Percentiles rank a stretch among this genome's conserved stretches.
Conservation (phyloP, 2,329 filamentous ascomycete genomes). For the Emmonsiellopsis sp. region DNA sequence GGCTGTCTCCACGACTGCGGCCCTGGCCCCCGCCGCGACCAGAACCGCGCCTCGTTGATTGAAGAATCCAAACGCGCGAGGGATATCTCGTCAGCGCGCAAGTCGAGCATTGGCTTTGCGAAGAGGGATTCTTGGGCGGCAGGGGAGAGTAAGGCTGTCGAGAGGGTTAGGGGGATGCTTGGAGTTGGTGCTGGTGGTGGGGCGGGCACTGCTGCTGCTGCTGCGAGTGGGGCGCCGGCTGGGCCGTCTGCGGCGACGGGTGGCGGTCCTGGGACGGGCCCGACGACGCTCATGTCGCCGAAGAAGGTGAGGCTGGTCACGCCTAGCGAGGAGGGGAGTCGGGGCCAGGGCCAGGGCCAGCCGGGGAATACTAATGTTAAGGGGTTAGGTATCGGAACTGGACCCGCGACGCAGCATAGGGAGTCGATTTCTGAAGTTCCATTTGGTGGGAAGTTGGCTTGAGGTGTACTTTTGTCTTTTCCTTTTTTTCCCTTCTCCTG, state of each 20-base stretch:
- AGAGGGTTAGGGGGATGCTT: conserved; percentile 36
- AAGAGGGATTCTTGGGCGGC: conserved; percentile 37
- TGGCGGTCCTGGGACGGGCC: conserved; percentile 14
- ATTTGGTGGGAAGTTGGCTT: background rate
- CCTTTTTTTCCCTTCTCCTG: no score
- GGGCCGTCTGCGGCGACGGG: conserved; percentile 5
- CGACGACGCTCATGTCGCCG: conserved; percentile 29
- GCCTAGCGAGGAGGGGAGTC: conserved; percentile 31
- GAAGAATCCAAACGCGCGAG: conserved; percentile 23
- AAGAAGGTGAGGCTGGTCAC: conserved; percentile 38
- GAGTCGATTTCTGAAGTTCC: background rate
- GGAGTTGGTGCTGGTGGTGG: conserved; percentile 21
- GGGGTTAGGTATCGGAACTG: background rate
- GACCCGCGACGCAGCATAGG: background rate
- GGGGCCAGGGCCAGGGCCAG: conserved; percentile 1
- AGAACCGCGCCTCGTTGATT: conserved; percentile 24
- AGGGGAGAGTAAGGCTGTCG: conserved; percentile 36
- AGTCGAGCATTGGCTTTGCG: conserved; percentile 25
- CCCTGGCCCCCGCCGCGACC: conserved; percentile 36
- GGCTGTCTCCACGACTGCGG: conserved; percentile 54
- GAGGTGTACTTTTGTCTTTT: no score
- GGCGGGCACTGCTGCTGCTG: conserved; percentile 12
- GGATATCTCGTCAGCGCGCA: conserved; percentile 23
- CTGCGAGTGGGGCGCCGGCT: conserved; percentile 12
- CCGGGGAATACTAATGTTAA: background rate